A percentile compares a stretch with the other conserved stretches of the same genome.
phyloP scores from a whole-genome alignment of 169 alveolate genomes.

The Plasmodium coatneyi region DNA sequence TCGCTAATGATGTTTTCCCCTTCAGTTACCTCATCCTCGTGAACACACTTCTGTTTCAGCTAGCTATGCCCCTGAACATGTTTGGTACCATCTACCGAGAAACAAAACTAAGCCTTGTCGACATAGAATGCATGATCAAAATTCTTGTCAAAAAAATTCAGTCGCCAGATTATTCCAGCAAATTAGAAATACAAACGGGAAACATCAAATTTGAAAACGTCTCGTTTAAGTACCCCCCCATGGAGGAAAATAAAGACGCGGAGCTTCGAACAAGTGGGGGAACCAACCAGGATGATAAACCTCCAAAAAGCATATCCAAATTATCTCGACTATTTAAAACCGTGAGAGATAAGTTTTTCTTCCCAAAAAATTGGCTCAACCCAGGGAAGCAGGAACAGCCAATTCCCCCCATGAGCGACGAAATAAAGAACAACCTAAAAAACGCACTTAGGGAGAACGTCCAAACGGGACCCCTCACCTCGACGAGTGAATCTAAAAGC shows the following conservation, averaged over 20 bases:
- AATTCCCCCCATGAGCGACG: neutral
- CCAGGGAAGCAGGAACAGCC: neutral
- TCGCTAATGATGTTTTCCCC: slow-evolving; percentile 78
- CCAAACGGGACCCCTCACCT: neutral
- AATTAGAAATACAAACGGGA: slow-evolving; percentile 28
- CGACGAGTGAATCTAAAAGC: neutral
- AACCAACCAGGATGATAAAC: neutral
- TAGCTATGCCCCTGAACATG: slow-evolving; percentile 86
- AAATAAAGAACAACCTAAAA: neutral
- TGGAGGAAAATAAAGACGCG: neutral
- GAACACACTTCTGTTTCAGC: slow-evolving; percentile 83
- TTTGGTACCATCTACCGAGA: slow-evolving; percentile 87
- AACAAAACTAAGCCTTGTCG: slow-evolving; percentile 83
- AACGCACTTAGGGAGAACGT: neutral
- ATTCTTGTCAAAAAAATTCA: slow-evolving; percentile 57
- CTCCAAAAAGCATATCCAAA: neutral
- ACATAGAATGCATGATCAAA: slow-evolving; percentile 77
- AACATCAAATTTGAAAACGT: slow-evolving; percentile 41
- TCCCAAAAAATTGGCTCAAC: neutral
- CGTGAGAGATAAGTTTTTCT: neutral
- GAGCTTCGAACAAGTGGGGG: neutral
- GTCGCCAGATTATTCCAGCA: slow-evolving; percentile 11
- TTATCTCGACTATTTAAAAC: neutral
- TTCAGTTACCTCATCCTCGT: slow-evolving; percentile 81
- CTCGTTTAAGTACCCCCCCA: slow-evolving; percentile 42